A percentile compares a stretch with the other conserved stretches of the same genome.
These are phyloP conservation scores for Diaporthe citri DNA, from an alignment of 2,329 filamentous ascomycete genomes.

Conservation along the genomic window DNA sequence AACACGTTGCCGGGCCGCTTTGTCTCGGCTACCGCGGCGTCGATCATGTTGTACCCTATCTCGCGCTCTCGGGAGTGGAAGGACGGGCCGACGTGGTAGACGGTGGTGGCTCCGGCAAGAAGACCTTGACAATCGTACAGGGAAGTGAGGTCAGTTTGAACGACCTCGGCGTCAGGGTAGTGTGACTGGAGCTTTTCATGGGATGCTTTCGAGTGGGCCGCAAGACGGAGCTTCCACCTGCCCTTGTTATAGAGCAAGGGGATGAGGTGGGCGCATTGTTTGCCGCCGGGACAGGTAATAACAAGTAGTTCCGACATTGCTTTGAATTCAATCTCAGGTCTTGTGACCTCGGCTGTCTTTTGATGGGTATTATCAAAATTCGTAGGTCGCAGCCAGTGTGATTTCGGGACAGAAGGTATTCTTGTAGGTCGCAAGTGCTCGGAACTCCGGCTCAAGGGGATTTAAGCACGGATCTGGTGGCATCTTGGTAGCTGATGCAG, in stretches of 20 bases:
- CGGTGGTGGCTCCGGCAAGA: conserved; percentile 43
- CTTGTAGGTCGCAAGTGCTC: background rate
- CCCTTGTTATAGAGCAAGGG: conserved; percentile 49
- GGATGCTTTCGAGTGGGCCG: conserved; percentile 47
- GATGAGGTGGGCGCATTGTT: conserved; percentile 51
- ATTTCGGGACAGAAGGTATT: no score
- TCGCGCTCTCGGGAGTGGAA: conserved; percentile 51
- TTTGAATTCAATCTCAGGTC: background rate
- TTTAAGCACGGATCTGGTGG: background rate
- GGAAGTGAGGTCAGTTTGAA: conserved; percentile 36
- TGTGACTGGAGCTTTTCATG: conserved; percentile 44
- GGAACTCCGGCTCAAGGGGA: background rate
- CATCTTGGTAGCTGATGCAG: no score
- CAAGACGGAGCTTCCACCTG: conserved; percentile 50
- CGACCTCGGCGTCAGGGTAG: conserved; percentile 50
- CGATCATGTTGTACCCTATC: conserved; percentile 52
- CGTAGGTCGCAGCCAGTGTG: accelerated
- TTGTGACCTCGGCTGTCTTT: no score
- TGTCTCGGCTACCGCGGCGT: conserved; percentile 47
- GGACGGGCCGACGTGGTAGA: conserved; percentile 51
- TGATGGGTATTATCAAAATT: background rate
- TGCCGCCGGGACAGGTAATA: conserved; percentile 53
- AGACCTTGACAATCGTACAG: background rate
- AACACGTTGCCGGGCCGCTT: conserved; percentile 42
- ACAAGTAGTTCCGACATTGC: conserved; percentile 49